Conservation (phyloP, 371 early-diverging fungal genomes). For the Mortierella sp. region DNA sequence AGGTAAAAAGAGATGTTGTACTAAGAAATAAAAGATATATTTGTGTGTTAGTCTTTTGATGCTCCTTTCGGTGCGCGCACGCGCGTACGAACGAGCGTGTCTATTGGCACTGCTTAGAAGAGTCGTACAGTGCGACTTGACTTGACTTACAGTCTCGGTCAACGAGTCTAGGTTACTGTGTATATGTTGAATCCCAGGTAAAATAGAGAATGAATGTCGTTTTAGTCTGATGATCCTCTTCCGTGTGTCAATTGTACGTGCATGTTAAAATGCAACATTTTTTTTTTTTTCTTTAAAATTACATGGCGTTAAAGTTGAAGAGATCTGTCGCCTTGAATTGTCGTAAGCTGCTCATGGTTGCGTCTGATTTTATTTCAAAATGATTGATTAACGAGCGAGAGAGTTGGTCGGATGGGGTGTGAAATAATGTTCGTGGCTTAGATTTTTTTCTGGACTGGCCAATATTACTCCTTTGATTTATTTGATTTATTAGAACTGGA, state of each 20-base stretch:
- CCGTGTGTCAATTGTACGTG: too few relatives aligned
- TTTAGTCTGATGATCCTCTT: too few relatives aligned
- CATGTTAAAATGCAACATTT: neutral
- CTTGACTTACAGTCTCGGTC: slow-evolving; percentile 88
- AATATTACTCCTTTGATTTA: neutral
- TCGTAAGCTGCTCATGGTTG: slow-evolving; percentile 81
- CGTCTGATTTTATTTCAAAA: neutral
- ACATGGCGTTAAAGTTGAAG: slow-evolving; percentile 92
- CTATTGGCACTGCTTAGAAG: neutral
- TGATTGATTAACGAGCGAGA: too few relatives aligned
- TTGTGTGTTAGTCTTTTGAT: neutral
- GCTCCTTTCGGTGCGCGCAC: too few relatives aligned
- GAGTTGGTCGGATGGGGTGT: too few relatives aligned
- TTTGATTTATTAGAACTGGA: neutral
- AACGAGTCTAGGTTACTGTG: slow-evolving; percentile 86
- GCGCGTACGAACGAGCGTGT: neutral
- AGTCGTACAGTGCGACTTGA: too few relatives aligned
- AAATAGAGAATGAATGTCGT: neutral
- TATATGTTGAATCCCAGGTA: neutral
- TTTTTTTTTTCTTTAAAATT: slow-evolving; percentile 25
- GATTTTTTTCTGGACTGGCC: too few relatives aligned
- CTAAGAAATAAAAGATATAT: slow-evolving; percentile 51
- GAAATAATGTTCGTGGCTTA: neutral
- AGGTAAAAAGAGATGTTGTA: slow-evolving; percentile 96
- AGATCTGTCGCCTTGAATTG: slow-evolving; percentile 88